These are phyloP conservation scores for Citrus inodora DNA, from an alignment of 345 rosid species.

Conservation along the genomic window DNA sequence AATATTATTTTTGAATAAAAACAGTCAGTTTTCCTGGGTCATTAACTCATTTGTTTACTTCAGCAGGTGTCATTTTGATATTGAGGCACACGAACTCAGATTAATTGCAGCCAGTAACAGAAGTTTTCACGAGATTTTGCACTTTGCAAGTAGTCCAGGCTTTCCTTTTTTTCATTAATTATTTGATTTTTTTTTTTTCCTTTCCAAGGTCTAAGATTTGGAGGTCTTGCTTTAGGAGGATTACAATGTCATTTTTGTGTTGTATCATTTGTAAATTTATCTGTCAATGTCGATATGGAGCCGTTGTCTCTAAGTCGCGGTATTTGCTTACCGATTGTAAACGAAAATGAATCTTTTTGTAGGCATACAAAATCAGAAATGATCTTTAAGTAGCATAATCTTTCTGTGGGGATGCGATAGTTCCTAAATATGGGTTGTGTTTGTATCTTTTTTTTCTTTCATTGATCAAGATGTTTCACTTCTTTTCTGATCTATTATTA, in stretches of 20 bases:
- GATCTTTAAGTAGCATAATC: background rate
- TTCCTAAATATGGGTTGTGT: background rate
- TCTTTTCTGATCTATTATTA: background rate
- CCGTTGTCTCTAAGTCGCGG: background rate
- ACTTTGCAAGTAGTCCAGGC: background rate
- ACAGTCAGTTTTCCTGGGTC: background rate
- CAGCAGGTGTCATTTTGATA: conserved; percentile 3
- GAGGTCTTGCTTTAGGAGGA: background rate
- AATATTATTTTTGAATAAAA: background rate
- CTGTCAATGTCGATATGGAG: background rate
- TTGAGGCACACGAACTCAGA: background rate
- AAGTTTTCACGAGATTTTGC: background rate
- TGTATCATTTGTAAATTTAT: background rate
- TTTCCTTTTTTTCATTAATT: background rate
- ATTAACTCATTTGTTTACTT: background rate
- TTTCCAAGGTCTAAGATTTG: background rate
- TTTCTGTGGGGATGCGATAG: background rate
- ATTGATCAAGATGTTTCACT: background rate
- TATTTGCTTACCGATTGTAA: background rate
- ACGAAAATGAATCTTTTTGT: background rate
- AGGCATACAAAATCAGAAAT: background rate
- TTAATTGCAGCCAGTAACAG: background rate
- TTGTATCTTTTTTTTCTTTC: background rate
- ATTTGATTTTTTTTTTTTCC: too few relatives aligned
- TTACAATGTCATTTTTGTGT: background rate